Conservation (phyloP, 257 asterid genomes). For the Solanum boliviense region DNA sequence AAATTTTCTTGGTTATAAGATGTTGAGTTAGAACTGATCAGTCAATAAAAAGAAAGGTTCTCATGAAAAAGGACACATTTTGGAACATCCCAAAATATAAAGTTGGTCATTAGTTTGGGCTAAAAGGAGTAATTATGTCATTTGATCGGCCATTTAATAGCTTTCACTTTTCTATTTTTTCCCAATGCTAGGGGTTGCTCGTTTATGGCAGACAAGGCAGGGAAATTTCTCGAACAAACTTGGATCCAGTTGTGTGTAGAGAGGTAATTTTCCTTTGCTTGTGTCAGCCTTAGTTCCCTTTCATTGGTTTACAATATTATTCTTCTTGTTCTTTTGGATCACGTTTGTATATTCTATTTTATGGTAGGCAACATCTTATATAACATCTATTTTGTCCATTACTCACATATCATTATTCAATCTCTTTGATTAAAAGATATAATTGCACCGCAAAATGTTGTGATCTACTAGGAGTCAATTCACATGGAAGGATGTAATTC, state of each 20-base stretch:
- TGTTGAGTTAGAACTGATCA: background rate
- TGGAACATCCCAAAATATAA: background rate
- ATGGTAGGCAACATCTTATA: background rate
- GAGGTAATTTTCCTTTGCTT: slow-evolving; percentile 41
- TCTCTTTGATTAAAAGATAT: background rate
- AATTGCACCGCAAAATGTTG: background rate
- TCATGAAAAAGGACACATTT: background rate
- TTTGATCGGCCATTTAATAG: background rate
- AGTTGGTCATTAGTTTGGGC: background rate
- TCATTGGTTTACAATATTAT: background rate
- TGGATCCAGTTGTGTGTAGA: slow-evolving; percentile 65
- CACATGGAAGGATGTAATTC: background rate
- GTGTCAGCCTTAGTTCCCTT: background rate
- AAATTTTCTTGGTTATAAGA: background rate
- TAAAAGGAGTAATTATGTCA: background rate
- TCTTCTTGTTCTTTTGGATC: background rate
- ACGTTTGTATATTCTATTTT: background rate
- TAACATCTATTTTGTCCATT: background rate
- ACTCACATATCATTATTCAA: background rate
- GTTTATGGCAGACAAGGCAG: slow-evolving; percentile 92
- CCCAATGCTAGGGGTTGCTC: slow-evolving; percentile 71
- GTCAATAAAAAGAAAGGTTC: background rate
- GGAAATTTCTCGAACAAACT: slow-evolving; percentile 73
- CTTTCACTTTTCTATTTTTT: background rate
- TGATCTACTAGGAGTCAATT: background rate